Percentiles rank a stretch among this genome's conserved stretches.
phyloP scores from a whole-genome alignment of 306 rosid genomes.

The Amphicarpaea edgeworthii region DNA sequence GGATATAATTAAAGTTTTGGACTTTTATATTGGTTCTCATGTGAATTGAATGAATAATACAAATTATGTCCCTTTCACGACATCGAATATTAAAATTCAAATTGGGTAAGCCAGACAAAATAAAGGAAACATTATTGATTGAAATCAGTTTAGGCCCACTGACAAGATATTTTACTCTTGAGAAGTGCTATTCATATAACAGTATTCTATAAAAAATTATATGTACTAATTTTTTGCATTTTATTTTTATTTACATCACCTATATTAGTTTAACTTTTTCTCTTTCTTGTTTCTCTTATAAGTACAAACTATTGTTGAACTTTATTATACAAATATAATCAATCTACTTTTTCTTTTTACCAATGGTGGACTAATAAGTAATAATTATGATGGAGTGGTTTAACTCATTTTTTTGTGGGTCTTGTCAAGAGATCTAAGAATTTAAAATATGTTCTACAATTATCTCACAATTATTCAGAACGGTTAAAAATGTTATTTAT shows the following conservation, averaged over 20 bases:
- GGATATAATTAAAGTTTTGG: too few species aligned
- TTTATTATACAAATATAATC: too few species aligned
- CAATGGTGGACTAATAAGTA: not conserved
- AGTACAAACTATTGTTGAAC: too few species aligned
- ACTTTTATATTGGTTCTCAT: too few species aligned
- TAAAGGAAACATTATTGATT: not conserved
- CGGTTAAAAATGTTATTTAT: too few species aligned
- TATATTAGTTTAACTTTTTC: not conserved
- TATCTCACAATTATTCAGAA: not conserved
- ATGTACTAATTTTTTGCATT: too few species aligned
- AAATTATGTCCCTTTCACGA: not conserved
- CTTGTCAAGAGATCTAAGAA: not conserved
- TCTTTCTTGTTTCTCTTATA: not conserved
- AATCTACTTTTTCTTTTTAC: too few species aligned
- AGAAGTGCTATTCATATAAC: not conserved
- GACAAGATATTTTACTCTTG: not conserved
- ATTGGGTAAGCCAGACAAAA: not conserved
- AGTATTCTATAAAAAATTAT: too few species aligned
- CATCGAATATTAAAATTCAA: not conserved
- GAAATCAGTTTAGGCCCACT: slow-evolving; percentile 8
- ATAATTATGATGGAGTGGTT: not conserved
- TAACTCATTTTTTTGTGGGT: not conserved
- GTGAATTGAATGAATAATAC: not conserved
- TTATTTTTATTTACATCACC: not conserved
- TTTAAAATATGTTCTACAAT: not conserved